Base-by-base conservation (phyloP, 768 basidiomycete species). In the Brasilioporus rufonigricans region DNA sequence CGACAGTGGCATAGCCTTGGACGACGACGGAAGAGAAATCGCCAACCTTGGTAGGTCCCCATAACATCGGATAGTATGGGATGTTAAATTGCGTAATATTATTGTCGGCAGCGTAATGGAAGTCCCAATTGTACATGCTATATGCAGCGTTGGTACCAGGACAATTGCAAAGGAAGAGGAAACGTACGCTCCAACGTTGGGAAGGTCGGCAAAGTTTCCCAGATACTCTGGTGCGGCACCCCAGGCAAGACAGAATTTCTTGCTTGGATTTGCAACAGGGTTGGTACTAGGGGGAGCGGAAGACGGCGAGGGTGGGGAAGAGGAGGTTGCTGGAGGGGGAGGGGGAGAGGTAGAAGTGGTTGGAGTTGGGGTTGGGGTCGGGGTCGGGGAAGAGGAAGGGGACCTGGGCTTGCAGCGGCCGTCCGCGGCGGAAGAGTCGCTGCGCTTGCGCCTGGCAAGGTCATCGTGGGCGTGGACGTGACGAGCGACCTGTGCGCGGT, bases 231-330 rank as follows among this genome's bases (percentile, higher is more conserved):
- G 1, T 21, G 38, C 33, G 6, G 5, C 16, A 12, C 26, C 48
- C 45, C 87, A 91, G 21, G 79, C 86, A 19, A 87, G 66, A 57
- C 89, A 82, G 40, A 80, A 76, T 70, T 91, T 89, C 39, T 68
- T 67, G 19, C 39, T 68, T 67, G 19, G 49, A 29, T 31, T 3
- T 9, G 26, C 27, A 32, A 45, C 3, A 41, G 54, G 13, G 24
- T 57, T 21, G 48, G 61, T 9, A 9, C 61, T 0, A 12, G 59
- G 41, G 26, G 61, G 1, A 1, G 52, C 1, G 11, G 54, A n/a
- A 1, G 58, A 5, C 7, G 60, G 40, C 10, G 46, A 19, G 49
- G 41, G 14, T 3, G 41, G 27, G n/a, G 44, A 4, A 23, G 44
- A 24, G 13, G 21, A 9, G 21, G 46, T 14, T 4, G 32, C 11